Conservation (phyloP, 1,284 basidiomycete species). For the Stereum hirsutum region DNA sequence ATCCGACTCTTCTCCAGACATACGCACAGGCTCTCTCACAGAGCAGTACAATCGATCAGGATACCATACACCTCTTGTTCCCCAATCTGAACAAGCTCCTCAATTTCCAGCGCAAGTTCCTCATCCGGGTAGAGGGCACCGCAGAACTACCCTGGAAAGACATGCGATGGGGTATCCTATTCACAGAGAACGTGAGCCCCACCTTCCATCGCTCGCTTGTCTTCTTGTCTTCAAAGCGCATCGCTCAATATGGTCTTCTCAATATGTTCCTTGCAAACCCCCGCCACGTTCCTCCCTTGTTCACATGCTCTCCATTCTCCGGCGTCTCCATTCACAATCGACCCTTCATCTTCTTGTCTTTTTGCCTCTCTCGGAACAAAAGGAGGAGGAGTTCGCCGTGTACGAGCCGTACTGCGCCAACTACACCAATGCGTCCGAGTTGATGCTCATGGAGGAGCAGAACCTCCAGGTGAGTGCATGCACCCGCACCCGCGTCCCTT, state of each 20-base stretch:
- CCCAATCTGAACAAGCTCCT: slow-evolving; percentile 92
- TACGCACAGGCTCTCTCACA: slow-evolving; percentile 76
- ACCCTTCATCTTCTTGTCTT: no score
- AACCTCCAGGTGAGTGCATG: slow-evolving; percentile 72
- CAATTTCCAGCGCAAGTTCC: slow-evolving; percentile 95
- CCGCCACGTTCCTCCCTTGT: slow-evolving; percentile 13
- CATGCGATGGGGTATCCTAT: slow-evolving; percentile 83
- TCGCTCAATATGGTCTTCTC: slow-evolving; percentile 24
- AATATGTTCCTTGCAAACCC: slow-evolving; percentile 24
- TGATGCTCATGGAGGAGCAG: slow-evolving; percentile 81
- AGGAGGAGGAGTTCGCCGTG: slow-evolving; percentile 91
- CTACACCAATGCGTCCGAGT: slow-evolving; percentile 80
- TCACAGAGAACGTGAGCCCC: slow-evolving; percentile 67
- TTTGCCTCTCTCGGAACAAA: slow-evolving; percentile 30
- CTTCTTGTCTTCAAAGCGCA: slow-evolving; percentile 16
- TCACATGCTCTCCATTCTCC: slow-evolving; percentile 14
- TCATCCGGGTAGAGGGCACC: slow-evolving; percentile 88
- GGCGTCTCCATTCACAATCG: slow-evolving; percentile 12
- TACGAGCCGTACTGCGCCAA: slow-evolving; percentile 99
- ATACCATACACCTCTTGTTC: slow-evolving; percentile 94
- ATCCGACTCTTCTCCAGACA: slow-evolving; percentile 37
- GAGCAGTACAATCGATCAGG: slow-evolving; percentile 82
- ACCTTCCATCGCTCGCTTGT: not conserved
- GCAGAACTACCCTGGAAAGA: slow-evolving; percentile 80
- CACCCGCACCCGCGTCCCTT: no score